These are phyloP conservation scores for Globisporangium echinulatum DNA, from an alignment of 352 stramenopile species.

Conservation along the genomic window DNA sequence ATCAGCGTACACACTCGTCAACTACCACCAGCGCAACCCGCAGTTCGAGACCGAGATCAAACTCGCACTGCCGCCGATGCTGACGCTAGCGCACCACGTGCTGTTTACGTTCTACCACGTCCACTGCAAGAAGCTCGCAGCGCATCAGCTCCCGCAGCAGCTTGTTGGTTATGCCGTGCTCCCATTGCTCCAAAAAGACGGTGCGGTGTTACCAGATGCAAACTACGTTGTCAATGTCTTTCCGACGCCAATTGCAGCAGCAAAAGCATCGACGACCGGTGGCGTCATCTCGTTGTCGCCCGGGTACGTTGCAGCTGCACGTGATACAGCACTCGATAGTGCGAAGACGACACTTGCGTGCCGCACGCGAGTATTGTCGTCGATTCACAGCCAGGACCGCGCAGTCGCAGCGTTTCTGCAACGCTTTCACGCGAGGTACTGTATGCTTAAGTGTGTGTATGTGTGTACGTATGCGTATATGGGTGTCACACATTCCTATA, in stretches of 20 bases:
- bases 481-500: no score
- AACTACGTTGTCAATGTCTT: conserved; percentile 36
- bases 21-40: conserved; percentile 73
- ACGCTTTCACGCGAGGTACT: conserved; percentile 32
- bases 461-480: no score
- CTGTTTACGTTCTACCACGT: conserved; percentile 79
- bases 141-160: conserved; percentile 54
- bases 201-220: conserved; percentile 42
- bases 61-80: conserved; percentile 43
- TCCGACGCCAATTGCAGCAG: conserved; percentile 15
- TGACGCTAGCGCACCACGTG: conserved; percentile 47
- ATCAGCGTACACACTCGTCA: conserved; percentile 43
- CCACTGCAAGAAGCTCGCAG: conserved; percentile 71
- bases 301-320: conserved; percentile 32
- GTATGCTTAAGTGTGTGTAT: no score
- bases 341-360: conserved; percentile 35
- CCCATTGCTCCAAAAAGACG: conserved; percentile 39
- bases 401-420: conserved; percentile 34
- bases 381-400: conserved; percentile 50
- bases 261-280: conserved; percentile 16
- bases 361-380: conserved; percentile 43
- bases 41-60: conserved; percentile 78
- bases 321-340: conserved; percentile 23
- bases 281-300: conserved; percentile 24
- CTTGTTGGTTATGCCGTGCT: conserved; percentile 49